Evolutionary conservation across 1,139 yeast species (phyloP), one percentile per base, ranked within the genome.

Genomic region (Candida pseudoviswanathii): DNA sequence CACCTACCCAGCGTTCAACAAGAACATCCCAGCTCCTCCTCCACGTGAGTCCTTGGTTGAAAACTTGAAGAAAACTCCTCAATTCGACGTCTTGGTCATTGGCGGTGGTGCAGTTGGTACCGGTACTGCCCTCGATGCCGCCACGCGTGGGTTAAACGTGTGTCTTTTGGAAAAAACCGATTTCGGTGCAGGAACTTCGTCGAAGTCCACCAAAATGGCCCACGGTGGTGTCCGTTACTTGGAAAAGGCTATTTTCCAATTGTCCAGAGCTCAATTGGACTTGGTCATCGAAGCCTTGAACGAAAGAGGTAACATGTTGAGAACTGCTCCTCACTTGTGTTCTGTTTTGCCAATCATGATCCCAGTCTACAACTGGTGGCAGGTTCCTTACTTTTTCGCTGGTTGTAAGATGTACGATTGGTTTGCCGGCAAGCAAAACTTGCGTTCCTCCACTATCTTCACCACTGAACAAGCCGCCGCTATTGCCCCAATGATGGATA

Each of bases 31-130:
- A 11, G 46, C 67, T n/a, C 78, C 78, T 21, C 77, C 77, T 11
- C 49, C 72, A 2, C 63, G 81, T 58, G 64, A 60, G 7, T 63
- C 66, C 29, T 65, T 75, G 47, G 59, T 76, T 48, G 58, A 64
- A 11, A 68, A 65, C 41, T 62, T 76, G 53, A 67, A 65, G 32
- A 56, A 59, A 33, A 65, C 68, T n/a, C 72, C 77, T 39, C 76
- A 83, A 59, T 92, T 84, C 63, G 98, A 92, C 65, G 81, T 92
- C 31, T 70, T 92, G 57, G 78, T 92, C 56, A 85, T 92, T 57
- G 98, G 98, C 51, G 98, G 97, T 57, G 98, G 98, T 66, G 97
- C 98, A 36, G 86, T 95, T 21, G 98, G 98, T 56, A 75, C 97
- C 5, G 98, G 98, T 50, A 83, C 91, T 45, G 98, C 97, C 1